These are phyloP conservation scores for Marchantia polymorpha DNA, from an alignment of 225 moss, liverwort and hornwort species.

Conservation along the genomic window DNA sequence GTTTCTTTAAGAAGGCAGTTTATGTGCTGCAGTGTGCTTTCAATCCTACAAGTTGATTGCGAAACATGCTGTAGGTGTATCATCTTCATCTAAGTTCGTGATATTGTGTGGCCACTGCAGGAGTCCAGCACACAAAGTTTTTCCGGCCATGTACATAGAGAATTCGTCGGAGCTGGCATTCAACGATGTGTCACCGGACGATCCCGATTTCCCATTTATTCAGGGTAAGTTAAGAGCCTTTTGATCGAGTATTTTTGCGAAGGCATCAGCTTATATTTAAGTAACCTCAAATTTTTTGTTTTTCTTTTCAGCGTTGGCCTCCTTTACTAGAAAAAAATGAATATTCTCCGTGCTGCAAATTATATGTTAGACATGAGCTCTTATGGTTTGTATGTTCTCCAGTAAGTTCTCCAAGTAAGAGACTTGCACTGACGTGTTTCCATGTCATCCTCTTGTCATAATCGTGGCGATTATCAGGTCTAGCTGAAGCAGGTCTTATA, in stretches of 20 bases:
- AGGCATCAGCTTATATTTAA: background rate
- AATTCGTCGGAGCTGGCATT: constrained; percentile 84
- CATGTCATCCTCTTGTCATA: background rate
- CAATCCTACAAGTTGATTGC: too few species aligned
- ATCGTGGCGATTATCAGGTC: constrained; percentile 45
- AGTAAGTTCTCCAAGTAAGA: background rate
- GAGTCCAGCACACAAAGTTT: constrained; percentile 80
- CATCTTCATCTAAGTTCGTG: too few species aligned
- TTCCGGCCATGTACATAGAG: constrained; percentile 96
- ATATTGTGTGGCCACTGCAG: constrained; percentile 30
- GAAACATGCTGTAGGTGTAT: too few species aligned
- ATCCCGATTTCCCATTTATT: constrained; percentile 90
- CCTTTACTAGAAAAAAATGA: too few species aligned
- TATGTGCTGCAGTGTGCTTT: too few species aligned
- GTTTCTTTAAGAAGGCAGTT: too few species aligned
- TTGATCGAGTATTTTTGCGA: background rate
- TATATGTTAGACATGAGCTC: background rate
- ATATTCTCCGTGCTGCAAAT: too few species aligned
- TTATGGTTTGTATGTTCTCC: background rate
- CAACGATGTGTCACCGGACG: constrained; percentile 74
- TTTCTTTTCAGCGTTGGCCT: background rate
- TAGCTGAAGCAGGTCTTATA: constrained; percentile 96
- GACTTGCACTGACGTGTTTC: background rate
- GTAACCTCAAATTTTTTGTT: background rate
- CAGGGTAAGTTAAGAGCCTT: constrained; percentile 53